Evolutionary conservation across 305 asterid genomes (phyloP), one percentile per base, ranked within the genome.

Genomic region (Fraxinus baroniana): DNA sequence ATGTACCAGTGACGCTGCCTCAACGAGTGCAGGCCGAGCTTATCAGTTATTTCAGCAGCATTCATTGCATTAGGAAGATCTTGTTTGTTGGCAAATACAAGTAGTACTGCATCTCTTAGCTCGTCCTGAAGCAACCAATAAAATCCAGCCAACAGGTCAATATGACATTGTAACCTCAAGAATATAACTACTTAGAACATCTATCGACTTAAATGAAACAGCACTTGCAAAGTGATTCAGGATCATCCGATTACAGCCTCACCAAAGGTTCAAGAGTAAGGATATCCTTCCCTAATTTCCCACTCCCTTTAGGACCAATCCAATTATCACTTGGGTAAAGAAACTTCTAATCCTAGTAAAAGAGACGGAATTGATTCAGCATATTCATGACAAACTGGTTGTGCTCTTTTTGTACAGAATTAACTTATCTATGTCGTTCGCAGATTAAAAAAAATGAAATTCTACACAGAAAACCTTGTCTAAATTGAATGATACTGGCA

Each of bases 31-130:
- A 93, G 92, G 72, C 97, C 96, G 52, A 93, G 96, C 91, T 93
- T 91, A 86, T 93, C 96, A 57, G 94, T 93, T 84, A 93, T 93
- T 87, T 93, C 96, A 80, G 97, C 96, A 85, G 96, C 97, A 83
- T 93, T 93, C 97, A 92, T 93, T 74, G 97, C 97, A 88, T 93
- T 93, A 49, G 96, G 97, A 83, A 93, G 97, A 93, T 93, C 95
- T 85, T 93, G 94, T 78, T 93, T 93, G 93, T 93, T 93, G 36
- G 97, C 97, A 85, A 92, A 93, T 46, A 93, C 97, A 81, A 93
- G 97, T 76, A 93, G 62, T 73, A 93, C 95, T 17, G 97, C 97
- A 90, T 92, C 97, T 84, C 97, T 86, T 83, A 93, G 90, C 89
- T 93, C 97, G 81, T 91, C 97, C 94, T 93, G 89, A 77, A 87